Conservation (phyloP, 345 rosid species). For the Salix exigua region DNA sequence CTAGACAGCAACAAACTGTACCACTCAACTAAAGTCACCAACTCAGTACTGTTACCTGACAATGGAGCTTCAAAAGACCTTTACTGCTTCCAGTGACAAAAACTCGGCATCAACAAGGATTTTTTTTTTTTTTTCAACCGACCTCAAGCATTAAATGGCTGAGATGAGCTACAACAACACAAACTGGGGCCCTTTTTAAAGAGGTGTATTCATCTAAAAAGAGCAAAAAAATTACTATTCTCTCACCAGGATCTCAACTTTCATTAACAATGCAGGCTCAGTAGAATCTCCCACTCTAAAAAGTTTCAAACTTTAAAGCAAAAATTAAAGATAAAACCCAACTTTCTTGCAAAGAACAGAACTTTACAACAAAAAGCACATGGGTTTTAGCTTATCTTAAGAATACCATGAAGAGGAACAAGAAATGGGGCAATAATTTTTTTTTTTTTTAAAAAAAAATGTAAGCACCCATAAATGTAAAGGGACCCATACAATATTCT, state of each 20-base stretch:
- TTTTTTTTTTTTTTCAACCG: constrained; percentile 32
- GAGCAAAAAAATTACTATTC: constrained; percentile 26
- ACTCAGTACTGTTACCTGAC: constrained; percentile 19
- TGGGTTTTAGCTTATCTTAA: constrained; percentile 9
- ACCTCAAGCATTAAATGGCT: constrained; percentile 35
- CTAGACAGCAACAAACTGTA: background rate
- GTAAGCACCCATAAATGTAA: constrained; percentile 20
- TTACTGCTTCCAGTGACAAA: constrained; percentile 25
- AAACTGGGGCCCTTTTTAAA: constrained; percentile 26
- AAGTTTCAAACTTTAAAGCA: constrained; percentile 37
- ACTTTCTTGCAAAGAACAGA: constrained; percentile 15
- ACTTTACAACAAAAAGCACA: constrained; percentile 6
- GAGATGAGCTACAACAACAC: constrained; percentile 21
- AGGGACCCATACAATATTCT: constrained; percentile 29
- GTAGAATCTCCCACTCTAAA: constrained; percentile 17
- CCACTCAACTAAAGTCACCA: constrained; percentile 1
- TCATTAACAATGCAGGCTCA: constrained; percentile 41
- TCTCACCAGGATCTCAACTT: constrained; percentile 37
- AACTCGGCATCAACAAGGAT: constrained; percentile 23
- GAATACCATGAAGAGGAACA: background rate
- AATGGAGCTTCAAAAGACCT: constrained; percentile 15
- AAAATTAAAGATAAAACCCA: background rate
- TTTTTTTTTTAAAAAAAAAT: background rate
- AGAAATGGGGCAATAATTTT: constrained; percentile 10
- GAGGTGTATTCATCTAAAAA: constrained; percentile 29